Evolutionary conservation across 805 yeast species (phyloP), one percentile per base, ranked within the genome.

Genomic region (Starmerella riodocensis): DNA sequence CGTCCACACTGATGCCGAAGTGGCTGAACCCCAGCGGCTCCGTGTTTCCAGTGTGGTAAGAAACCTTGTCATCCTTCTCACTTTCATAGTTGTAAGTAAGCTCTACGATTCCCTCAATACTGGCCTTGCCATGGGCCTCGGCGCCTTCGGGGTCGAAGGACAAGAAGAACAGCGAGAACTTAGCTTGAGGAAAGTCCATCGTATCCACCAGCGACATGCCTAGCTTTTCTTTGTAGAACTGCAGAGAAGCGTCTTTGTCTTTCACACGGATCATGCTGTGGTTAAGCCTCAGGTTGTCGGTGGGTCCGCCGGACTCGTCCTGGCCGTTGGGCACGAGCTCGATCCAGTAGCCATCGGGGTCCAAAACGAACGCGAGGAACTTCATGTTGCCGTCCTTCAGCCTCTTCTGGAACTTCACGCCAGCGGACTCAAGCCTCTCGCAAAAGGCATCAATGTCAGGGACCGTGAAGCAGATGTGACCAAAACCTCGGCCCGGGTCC

Each of bases 321-420:
- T 34, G 26, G 21, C 29, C 40, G 51, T 73, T 76, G 53, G 74
- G 75, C 50, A 88, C 72, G 54, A 88, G 63, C 66, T 88, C 98
- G 53, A 88, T 72, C 98, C 98, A 88, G 64, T 91, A 91, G 52
- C 91, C 91, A 61, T 88, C 88, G 6, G 97, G 96, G 55, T 91
- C 98, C 51, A 86, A 70, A 6, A 78, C 93, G 61, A 88, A 91
- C 0, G 97, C 97, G 64, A 91, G 86, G 59, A 84, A 70, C 60
- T 76, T 77, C 63, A 83, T 94, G 61, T 95, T 76, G 27, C 98
- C 98, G 56, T 88, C 97, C 28, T 73, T 60, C 49, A 86, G 65
- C 55, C 68, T 81, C 68, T 88, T 91, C 62, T 86, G 73, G 67
- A 88, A 88, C 36, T 61, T 57, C 40, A 79, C 95, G 17, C 78